Conservation (phyloP, 495 filamentous ascomycete genomes). For the Talaromyces wortmannii region DNA sequence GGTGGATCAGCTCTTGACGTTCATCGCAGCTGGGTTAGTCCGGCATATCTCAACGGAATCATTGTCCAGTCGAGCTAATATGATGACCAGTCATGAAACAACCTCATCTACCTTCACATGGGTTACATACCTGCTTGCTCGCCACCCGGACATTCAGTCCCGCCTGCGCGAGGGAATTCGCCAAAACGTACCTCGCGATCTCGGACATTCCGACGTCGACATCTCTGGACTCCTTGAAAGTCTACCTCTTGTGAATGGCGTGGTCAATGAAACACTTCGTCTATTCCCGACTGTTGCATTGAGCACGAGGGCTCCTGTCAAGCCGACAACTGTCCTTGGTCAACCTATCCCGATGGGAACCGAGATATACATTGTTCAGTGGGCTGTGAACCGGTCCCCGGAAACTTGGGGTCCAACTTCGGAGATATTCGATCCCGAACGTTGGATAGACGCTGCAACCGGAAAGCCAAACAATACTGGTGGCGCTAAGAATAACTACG, state of each 20-base stretch:
- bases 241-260: constrained; percentile 52
- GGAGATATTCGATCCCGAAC: constrained; percentile 71
- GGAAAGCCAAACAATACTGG: constrained; percentile 37
- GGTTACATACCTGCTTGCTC: not conserved
- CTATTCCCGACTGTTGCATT: constrained; percentile 50
- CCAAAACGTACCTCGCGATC: not conserved
- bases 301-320: constrained; percentile 54
- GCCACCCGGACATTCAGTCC: not conserved
- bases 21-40: not conserved
- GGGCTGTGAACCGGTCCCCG: constrained; percentile 61
- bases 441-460: constrained; percentile 69
- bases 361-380: constrained; percentile 37
- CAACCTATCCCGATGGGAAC: constrained; percentile 51
- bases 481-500: constrained; percentile 55
- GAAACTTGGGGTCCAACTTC: constrained; percentile 82
- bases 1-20: not conserved
- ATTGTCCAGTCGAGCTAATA: not conserved
- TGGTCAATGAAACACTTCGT: constrained; percentile 55
- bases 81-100: not conserved
- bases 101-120: not conserved
- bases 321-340: constrained; percentile 55
- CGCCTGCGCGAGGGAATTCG: not conserved
- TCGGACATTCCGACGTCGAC: not conserved
- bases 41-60: no score
- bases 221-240: constrained; percentile 37